Base-by-base conservation (phyloP, 2,329 filamentous ascomycete species). In the Allantophomopsis cytisporea region DNA sequence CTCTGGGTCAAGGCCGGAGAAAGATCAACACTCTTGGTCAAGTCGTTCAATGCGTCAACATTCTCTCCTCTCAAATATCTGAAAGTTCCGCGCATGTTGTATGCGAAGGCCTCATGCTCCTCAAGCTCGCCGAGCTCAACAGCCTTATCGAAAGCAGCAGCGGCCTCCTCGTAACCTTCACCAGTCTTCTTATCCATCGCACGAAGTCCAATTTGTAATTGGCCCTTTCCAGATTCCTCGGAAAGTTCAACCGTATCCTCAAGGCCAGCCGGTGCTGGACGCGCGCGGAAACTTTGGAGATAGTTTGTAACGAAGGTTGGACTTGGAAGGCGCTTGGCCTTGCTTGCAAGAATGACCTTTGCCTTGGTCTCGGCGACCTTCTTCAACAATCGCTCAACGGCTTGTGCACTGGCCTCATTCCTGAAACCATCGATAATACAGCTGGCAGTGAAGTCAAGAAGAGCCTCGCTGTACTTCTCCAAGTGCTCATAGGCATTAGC, bases 351-450 rank as follows among this genome's bases (percentile, higher is more conserved):
- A 56, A 98, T 94, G 47, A 77, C 79, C 65, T 89, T 87, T 47
- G 84, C 89, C 69, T 95, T 95, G 49, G 83, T 73, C 64, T 96
- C 89, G 36, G 91, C 91, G 37, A 96, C 89, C 66, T 94, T 94
- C 72, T 96, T 96, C 46, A 98, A 71, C 46, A 98, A 66, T 45
- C 89, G 72, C 68, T 98, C 91, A 8, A 98, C 88, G 35, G 87
- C 80, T 60, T 88, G 78, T 17, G 89, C 87, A 55, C 84, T 93
- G 45, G 73, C 69, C 54, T 94, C 83, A 60, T 91, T 96, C 64
- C 84, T 82, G 72, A 98, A 98, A 46, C 83, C 83, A 59, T 98
- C 91, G 59, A 98, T 94, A 60, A 98, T 98, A 67, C 91, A 98
- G 65, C 89, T 95, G 42, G 91, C 91, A 7, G 91, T 98, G 66